Percentiles rank a stretch among this genome's conserved stretches.
phyloP scores from a whole-genome alignment of 371 early-diverging fungal species.

The Zancudomyces culisetae region DNA sequence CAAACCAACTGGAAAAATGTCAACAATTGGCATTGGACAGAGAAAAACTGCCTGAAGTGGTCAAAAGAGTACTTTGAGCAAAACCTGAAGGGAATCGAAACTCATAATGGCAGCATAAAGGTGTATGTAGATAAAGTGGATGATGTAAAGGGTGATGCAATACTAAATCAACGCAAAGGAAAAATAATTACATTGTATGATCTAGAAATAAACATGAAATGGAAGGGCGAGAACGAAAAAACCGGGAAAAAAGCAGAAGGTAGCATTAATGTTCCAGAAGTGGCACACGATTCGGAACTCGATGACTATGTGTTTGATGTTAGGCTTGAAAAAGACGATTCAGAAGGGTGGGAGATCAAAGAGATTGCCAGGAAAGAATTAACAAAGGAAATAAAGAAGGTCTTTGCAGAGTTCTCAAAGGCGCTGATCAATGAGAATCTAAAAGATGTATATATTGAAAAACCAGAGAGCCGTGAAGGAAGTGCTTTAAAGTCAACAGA shows the following conservation, averaged over 20 bases:
- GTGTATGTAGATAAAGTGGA: slow-evolving; percentile 36
- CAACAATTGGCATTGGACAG: slow-evolving; percentile 66
- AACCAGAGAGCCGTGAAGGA: slow-evolving; percentile 6
- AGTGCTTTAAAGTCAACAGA: slow-evolving; percentile 14
- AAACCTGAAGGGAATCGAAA: slow-evolving; percentile 27
- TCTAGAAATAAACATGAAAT: slow-evolving; percentile 45
- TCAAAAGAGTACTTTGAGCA: slow-evolving; percentile 51
- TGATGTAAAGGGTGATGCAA: slow-evolving; percentile 60
- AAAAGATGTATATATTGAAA: slow-evolving; percentile 68
- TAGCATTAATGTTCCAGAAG: slow-evolving; percentile 68
- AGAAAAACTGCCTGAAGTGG: slow-evolving; percentile 79
- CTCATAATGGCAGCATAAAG: slow-evolving; percentile 22
- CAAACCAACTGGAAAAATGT: slow-evolving; percentile 55
- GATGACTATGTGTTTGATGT: slow-evolving; percentile 73
- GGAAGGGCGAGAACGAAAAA: slow-evolving; percentile 27
- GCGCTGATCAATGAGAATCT: slow-evolving; percentile 64
- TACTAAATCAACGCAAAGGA: slow-evolving; percentile 82
- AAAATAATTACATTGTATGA: slow-evolving; percentile 77
- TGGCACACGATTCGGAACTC: slow-evolving; percentile 68
- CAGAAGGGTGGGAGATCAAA: slow-evolving; percentile 29
- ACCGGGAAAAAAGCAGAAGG: slow-evolving; percentile 54
- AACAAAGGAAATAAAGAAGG: slow-evolving; percentile 36
- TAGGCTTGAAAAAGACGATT: slow-evolving; percentile 33
- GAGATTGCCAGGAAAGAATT: slow-evolving; percentile 50
- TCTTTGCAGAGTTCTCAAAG: slow-evolving; percentile 39